Conservation (phyloP, 2,329 filamentous ascomycete species). For the Aspergillus sp. region DNA sequence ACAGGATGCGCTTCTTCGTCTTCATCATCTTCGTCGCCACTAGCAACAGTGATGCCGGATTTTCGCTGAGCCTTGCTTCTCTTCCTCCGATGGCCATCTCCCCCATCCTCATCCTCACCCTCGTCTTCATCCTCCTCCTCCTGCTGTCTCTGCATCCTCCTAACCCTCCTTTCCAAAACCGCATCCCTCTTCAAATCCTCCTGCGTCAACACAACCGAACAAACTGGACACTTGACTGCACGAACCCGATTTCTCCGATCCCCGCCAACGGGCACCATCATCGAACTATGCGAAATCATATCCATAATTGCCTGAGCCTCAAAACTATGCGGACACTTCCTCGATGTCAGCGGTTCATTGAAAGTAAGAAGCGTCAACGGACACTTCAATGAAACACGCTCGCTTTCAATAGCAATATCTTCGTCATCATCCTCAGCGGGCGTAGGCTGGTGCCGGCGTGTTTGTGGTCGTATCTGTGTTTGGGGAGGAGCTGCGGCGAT, state of each 20-base stretch:
- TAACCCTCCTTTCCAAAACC: slow-evolving; percentile 33
- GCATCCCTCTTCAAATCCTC: slow-evolving; percentile 35
- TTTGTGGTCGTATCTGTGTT: slow-evolving; percentile 6
- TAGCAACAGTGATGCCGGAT: slow-evolving; percentile 26
- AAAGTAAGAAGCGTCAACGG: slow-evolving; percentile 43
- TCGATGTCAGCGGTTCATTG: slow-evolving; percentile 41
- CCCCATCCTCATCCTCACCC: slow-evolving; percentile 8
- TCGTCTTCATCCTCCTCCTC: slow-evolving; percentile 21
- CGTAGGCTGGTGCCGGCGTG: slow-evolving; percentile 10
- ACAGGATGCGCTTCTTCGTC: slow-evolving; percentile 1
- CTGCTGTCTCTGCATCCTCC: slow-evolving; percentile 24
- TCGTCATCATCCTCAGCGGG: slow-evolving; percentile 31
- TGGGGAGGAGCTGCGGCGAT: slow-evolving; percentile 3
- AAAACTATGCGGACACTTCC: slow-evolving; percentile 46
- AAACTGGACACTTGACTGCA: slow-evolving; percentile 31
- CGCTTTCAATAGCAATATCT: slow-evolving; percentile 41
- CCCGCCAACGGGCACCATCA: slow-evolving; percentile 14
- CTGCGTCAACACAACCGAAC: slow-evolving; percentile 29
- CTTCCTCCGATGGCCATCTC: slow-evolving; percentile 6
- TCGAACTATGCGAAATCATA: slow-evolving; percentile 34
- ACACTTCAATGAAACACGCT: slow-evolving; percentile 42
- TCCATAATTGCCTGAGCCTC: slow-evolving; percentile 40
- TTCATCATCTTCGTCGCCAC: slow-evolving; percentile 21
- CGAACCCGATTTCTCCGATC: slow-evolving; percentile 3
- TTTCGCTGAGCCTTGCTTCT: slow-evolving; percentile 6